phyloP scores from a whole-genome alignment of 148 eudicot species.

The Euryodendron excelsum region DNA sequence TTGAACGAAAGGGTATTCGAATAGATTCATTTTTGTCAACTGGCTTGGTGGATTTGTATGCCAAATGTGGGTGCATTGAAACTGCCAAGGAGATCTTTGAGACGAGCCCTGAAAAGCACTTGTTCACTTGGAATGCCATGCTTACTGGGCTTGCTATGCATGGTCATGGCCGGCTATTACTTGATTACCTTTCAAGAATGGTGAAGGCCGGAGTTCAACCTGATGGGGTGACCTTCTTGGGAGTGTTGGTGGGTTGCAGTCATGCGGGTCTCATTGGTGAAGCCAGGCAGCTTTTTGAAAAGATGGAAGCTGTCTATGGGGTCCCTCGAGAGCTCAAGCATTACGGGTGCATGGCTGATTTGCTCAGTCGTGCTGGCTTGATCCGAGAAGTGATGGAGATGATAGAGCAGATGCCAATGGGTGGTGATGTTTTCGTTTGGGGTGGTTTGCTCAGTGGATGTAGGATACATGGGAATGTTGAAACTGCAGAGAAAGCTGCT shows the following conservation, averaged over 20 bases:
- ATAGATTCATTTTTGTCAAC: constrained; percentile 50
- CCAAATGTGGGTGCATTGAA: constrained; percentile 70
- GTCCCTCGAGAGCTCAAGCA: constrained; percentile 73
- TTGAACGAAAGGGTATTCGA: constrained; percentile 30
- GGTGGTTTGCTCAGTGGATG: constrained; percentile 85
- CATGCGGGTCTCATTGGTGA: constrained; percentile 67
- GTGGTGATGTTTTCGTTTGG: constrained; percentile 74
- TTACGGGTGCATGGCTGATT: constrained; percentile 87
- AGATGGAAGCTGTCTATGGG: constrained; percentile 54
- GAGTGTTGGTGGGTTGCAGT: constrained; percentile 71
- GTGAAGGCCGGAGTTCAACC: constrained; percentile 44
- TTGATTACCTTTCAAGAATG: constrained; percentile 66
- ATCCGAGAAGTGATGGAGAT: constrained; percentile 60
- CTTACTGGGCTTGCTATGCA: constrained; percentile 74
- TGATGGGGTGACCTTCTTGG: constrained; percentile 76
- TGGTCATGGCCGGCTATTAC: constrained; percentile 49
- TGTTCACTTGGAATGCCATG: constrained; percentile 83
- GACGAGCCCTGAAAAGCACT: constrained; percentile 38
- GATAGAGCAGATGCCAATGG: constrained; percentile 66
- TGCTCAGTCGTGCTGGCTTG: constrained; percentile 74
- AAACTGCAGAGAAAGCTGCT: constrained; percentile 67
- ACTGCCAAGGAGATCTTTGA: constrained; percentile 53
- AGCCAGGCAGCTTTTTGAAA: constrained; percentile 49
- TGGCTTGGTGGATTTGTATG: constrained; percentile 69
- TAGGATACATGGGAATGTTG: constrained; percentile 64